Conservation (phyloP, 1,284 basidiomycete species). For the Afroboletus lepidellus region DNA sequence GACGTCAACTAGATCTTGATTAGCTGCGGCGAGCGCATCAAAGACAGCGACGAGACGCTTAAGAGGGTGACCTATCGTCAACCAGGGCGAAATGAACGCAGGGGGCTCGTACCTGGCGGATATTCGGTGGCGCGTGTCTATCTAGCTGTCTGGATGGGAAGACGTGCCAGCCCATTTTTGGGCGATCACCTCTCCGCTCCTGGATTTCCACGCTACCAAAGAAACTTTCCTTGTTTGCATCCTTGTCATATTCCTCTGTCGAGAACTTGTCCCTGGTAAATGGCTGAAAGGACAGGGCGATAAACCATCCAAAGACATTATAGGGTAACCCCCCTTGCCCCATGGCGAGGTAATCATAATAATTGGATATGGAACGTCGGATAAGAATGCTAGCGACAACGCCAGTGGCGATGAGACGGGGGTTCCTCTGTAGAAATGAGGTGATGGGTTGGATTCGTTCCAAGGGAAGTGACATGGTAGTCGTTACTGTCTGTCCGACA, state of each 20-base stretch:
- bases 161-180: conserved; percentile 5
- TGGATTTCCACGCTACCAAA: not conserved
- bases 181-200: conserved; percentile 4
- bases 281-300: not conserved
- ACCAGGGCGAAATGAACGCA: not conserved
- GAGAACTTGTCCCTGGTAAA: conserved; percentile 3
- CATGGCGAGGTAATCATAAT: not conserved
- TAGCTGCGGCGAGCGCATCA: not conserved
- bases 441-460: not conserved
- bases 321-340: not conserved
- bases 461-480: not conserved
- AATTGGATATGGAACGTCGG: conserved; percentile 1
- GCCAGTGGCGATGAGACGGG: not conserved
- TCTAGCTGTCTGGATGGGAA: conserved; percentile 8
- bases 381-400: not conserved
- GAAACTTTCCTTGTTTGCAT: not conserved
- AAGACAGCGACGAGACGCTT: conserved; percentile 4
- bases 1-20: not conserved
- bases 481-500: not conserved
- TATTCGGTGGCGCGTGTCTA: not conserved
- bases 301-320: conserved; percentile 2
- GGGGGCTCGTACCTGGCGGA: not conserved
- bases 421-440: not conserved
- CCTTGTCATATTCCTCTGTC: conserved; percentile 3
- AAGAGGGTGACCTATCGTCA: not conserved